Conservation (phyloP, 495 filamentous ascomycete genomes). For the Extremus antarcticus region DNA sequence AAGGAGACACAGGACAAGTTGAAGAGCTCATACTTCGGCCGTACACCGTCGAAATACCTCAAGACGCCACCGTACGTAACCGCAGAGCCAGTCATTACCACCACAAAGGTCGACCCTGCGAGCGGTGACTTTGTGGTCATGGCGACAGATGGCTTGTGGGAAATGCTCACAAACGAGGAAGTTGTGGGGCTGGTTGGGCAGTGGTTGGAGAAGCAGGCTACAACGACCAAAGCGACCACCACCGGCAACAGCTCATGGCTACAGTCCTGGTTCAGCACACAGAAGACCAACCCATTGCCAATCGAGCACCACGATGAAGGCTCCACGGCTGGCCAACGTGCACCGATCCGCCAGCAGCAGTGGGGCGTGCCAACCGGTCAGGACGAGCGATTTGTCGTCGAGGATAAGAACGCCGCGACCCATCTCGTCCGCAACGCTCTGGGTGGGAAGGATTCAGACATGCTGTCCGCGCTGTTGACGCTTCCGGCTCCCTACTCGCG, state of each 20-base stretch:
- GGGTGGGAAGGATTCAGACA: slow-evolving; percentile 85
- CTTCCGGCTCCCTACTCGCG: slow-evolving; percentile 83
- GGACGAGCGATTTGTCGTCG: slow-evolving; percentile 74
- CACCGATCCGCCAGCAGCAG: slow-evolving; percentile 83
- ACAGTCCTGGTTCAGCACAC: slow-evolving; percentile 42
- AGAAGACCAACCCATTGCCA: slow-evolving; percentile 38
- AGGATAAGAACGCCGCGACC: slow-evolving; percentile 93
- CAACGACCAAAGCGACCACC: slow-evolving; percentile 24
- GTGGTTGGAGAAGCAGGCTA: slow-evolving; percentile 65
- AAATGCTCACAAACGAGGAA: slow-evolving; percentile 98
- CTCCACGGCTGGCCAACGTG: slow-evolving; percentile 38
- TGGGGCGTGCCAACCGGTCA: slow-evolving; percentile 54
- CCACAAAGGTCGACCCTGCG: slow-evolving; percentile 83
- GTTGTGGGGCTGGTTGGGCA: slow-evolving; percentile 92
- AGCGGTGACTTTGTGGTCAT: slow-evolving; percentile 93
- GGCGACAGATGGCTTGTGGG: slow-evolving; percentile 96
- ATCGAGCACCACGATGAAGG: slow-evolving; percentile 41
- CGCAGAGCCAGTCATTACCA: slow-evolving; percentile 88
- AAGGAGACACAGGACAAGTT: slow-evolving; percentile 70
- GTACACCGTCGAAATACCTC: slow-evolving; percentile 56
- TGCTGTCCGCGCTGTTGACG: slow-evolving; percentile 87
- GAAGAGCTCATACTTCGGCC: slow-evolving; percentile 73
- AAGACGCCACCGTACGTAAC: slow-evolving; percentile 96
- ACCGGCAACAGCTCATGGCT: slow-evolving; percentile 33
- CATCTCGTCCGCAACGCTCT: slow-evolving; percentile 93